Conservation (phyloP, 23 red algal species). For the Porphyridium purpureum region DNA sequence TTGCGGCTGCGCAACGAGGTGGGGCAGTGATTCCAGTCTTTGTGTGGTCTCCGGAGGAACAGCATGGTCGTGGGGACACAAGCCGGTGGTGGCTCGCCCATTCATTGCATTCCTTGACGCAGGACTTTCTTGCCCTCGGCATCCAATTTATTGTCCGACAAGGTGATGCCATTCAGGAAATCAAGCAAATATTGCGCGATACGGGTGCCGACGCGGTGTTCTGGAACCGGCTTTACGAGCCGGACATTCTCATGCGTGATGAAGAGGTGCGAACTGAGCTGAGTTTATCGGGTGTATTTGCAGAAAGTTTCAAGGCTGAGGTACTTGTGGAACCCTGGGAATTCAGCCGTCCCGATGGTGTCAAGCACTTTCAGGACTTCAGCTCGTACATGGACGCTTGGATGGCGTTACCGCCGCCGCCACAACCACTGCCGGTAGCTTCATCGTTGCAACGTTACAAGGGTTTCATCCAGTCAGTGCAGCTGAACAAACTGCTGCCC, state of each 20-base stretch:
- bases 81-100: conserved; percentile 70
- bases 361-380: conserved; percentile 31
- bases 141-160: conserved; percentile 40
- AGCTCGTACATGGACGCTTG: conserved; percentile 78
- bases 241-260: conserved; percentile 33
- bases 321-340: conserved; percentile 99
- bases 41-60: conserved; percentile 15
- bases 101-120: conserved; percentile 30
- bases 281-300: conserved; percentile 19
- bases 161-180: conserved; percentile 30
- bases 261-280: conserved; percentile 53
- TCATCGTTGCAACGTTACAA: conserved; percentile 15
- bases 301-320: conserved; percentile 90
- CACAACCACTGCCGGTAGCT: conserved; percentile 47
- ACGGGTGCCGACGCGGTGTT: conserved; percentile 69
- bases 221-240: conserved; percentile 98
- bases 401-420: conserved; percentile 87
- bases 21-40: conserved; percentile 67
- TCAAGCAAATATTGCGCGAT: conserved; percentile 26
- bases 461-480: conserved; percentile 5
- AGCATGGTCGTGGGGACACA: conserved; percentile 24
- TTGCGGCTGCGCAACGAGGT: conserved; percentile 69
- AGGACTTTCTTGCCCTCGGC: conserved; percentile 45
- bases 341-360: conserved; percentile 1
- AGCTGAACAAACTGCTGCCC: conserved; percentile 24